Conservation (phyloP, 2,329 filamentous ascomycete genomes). For the Aureobasidium melanogenum region DNA sequence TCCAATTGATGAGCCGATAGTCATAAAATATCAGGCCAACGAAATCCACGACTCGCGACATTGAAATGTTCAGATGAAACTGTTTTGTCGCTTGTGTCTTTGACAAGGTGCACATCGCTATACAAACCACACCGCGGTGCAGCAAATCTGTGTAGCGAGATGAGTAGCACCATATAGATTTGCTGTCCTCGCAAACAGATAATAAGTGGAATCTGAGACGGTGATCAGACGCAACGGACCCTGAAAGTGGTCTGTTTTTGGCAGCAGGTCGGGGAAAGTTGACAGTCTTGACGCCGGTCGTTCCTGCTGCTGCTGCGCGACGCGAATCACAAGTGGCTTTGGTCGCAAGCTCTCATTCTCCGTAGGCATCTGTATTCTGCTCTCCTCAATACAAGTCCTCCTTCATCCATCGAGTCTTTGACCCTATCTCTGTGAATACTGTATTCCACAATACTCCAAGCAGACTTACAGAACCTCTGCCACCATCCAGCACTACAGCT, state of each 20-base stretch:
- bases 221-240: not conserved
- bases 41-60: constrained; percentile 6
- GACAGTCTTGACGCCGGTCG: not conserved
- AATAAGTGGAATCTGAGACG: not conserved
- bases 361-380: not conserved
- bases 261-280: constrained; percentile 5
- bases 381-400: not conserved
- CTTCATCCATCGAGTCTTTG: not conserved
- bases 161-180: not conserved
- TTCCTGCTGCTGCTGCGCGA: constrained; percentile 9
- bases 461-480: not conserved
- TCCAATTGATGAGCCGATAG: constrained; percentile 5
- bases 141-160: not conserved
- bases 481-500: not conserved
- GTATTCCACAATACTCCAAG: not conserved
- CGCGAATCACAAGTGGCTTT: too few relatives aligned
- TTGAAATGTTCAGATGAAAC: not conserved
- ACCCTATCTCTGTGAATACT: not conserved
- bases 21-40: constrained; percentile 11
- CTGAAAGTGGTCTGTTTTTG: constrained; percentile 5
- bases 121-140: not conserved
- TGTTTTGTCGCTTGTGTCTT: not conserved
- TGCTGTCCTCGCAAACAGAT: not conserved
- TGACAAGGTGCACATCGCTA: too few relatives aligned
- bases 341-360: constrained; percentile 1